Percentiles rank a stretch among this genome's conserved stretches.
phyloP scores from a whole-genome alignment of 441 rosid species.

The Erodium texanum region DNA sequence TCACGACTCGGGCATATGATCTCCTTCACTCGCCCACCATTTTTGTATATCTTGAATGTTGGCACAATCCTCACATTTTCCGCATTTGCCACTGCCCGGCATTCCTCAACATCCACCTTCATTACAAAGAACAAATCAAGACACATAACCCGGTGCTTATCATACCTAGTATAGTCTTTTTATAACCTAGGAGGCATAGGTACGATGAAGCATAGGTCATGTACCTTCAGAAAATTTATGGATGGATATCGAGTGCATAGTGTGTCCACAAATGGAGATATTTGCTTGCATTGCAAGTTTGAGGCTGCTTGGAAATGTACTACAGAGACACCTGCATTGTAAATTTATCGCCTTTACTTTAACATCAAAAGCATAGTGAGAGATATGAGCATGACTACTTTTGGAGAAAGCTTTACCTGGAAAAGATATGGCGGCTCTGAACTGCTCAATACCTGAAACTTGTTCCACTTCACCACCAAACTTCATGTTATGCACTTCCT shows the following conservation, averaged over 20 bases:
- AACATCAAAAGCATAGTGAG: not conserved
- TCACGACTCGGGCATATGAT: conserved; percentile 41
- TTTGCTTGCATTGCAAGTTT: conserved; percentile 67
- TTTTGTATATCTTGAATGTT: conserved; percentile 40
- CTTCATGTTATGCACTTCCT: conserved; percentile 79
- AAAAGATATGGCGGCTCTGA: conserved; percentile 61
- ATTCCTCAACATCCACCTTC: conserved; percentile 46
- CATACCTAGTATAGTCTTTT: not conserved
- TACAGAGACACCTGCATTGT: conserved; percentile 56
- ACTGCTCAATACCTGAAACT: conserved; percentile 56
- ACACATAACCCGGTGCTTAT: not conserved
- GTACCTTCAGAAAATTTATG: conserved; percentile 77
- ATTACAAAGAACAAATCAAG: too few relatives aligned
- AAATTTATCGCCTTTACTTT: not conserved
- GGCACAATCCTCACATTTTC: conserved; percentile 39
- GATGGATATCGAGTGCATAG: conserved; percentile 77
- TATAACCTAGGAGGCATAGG: too few relatives aligned
- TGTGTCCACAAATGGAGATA: conserved; percentile 60
- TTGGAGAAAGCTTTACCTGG: conserved; percentile 35
- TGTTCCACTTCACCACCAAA: conserved; percentile 60
- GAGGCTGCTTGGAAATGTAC: conserved; percentile 63
- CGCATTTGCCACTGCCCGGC: conserved; percentile 33
- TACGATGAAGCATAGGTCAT: too few relatives aligned
- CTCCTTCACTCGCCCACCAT: conserved; percentile 47
- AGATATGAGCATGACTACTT: not conserved